These are phyloP conservation scores for Pugionium dolabratum DNA, from an alignment of 345 rosid species.

Conservation along the genomic window DNA sequence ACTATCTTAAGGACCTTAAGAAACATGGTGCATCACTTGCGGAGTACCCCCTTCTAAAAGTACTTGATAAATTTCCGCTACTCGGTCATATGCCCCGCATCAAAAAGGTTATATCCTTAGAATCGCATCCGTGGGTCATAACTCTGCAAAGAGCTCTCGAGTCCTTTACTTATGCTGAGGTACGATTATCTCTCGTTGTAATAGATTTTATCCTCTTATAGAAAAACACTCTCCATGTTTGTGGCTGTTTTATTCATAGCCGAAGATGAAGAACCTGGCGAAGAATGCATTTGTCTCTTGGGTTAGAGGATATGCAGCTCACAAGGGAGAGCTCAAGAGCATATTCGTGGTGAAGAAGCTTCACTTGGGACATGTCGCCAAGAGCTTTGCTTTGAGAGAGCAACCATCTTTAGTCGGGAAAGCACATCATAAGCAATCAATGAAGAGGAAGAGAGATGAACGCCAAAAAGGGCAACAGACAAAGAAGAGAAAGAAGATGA, in stretches of 20 bases:
- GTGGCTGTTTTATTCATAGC: slow-evolving; percentile 45
- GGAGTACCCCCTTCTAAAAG: slow-evolving; percentile 78
- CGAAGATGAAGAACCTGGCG: slow-evolving; percentile 64
- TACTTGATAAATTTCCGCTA: slow-evolving; percentile 66
- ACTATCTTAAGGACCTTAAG: slow-evolving; percentile 76
- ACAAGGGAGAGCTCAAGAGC: slow-evolving; percentile 84
- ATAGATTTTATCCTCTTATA: neutral
- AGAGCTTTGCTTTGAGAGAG: slow-evolving; percentile 88
- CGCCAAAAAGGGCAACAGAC: slow-evolving; percentile 46
- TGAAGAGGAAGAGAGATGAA: slow-evolving; percentile 88
- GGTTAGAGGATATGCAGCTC: slow-evolving; percentile 90
- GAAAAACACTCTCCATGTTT: slow-evolving; percentile 8
- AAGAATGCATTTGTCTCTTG: slow-evolving; percentile 88
- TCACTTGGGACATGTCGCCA: slow-evolving; percentile 94
- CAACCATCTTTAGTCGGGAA: slow-evolving; percentile 86
- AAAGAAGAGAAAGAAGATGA: slow-evolving; percentile 49
- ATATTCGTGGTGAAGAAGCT: slow-evolving; percentile 88
- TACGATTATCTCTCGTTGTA: slow-evolving; percentile 33
- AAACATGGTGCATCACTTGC: slow-evolving; percentile 79
- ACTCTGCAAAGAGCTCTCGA: slow-evolving; percentile 77
- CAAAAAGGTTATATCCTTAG: slow-evolving; percentile 56
- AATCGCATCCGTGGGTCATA: slow-evolving; percentile 82
- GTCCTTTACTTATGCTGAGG: slow-evolving; percentile 57
- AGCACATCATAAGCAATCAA: slow-evolving; percentile 66
- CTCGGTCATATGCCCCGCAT: slow-evolving; percentile 46